These are phyloP conservation scores for Fusarium sp. DNA, from an alignment of 2,329 filamentous ascomycete genomes.

Conservation along the genomic window DNA sequence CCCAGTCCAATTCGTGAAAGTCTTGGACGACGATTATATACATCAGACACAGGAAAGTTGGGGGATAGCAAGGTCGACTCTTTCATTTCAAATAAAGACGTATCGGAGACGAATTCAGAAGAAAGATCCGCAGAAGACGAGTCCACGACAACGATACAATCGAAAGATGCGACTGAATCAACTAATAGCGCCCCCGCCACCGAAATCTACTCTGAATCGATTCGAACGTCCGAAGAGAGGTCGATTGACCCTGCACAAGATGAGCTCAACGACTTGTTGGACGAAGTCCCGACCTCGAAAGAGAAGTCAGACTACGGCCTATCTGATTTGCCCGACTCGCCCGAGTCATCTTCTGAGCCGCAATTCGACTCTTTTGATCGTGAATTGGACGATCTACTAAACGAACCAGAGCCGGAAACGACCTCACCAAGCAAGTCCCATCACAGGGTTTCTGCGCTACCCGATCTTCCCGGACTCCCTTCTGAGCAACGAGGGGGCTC, in stretches of 20 bases:
- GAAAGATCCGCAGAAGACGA: not conserved
- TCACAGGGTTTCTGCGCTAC: not conserved
- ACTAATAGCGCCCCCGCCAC: conserved; percentile 1
- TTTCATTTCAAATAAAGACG: conserved; percentile 28
- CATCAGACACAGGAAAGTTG: conserved; percentile 41
- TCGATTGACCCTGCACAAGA: not conserved
- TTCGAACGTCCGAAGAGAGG: not conserved
- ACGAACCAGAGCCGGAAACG: not conserved
- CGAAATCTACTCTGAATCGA: conserved; percentile 2
- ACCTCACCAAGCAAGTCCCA: not conserved
- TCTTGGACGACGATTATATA: conserved; percentile 37
- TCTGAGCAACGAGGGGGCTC: not conserved
- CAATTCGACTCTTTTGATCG: not conserved
- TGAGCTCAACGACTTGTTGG: not conserved
- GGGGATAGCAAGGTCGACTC: conserved; percentile 46
- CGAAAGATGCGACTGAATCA: conserved; percentile 1
- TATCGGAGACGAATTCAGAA: not conserved
- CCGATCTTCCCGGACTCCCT: not conserved
- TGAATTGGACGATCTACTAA: not conserved
- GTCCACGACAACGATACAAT: not conserved
- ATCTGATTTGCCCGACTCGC: not conserved
- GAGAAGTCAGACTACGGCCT: not conserved
- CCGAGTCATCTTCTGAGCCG: not conserved
- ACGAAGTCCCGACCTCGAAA: not conserved
- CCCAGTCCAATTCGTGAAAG: conserved; percentile 21